These are phyloP conservation scores for Cladosporium oxysporum DNA, from an alignment of 2,329 filamentous ascomycete genomes.

Conservation along the genomic window DNA sequence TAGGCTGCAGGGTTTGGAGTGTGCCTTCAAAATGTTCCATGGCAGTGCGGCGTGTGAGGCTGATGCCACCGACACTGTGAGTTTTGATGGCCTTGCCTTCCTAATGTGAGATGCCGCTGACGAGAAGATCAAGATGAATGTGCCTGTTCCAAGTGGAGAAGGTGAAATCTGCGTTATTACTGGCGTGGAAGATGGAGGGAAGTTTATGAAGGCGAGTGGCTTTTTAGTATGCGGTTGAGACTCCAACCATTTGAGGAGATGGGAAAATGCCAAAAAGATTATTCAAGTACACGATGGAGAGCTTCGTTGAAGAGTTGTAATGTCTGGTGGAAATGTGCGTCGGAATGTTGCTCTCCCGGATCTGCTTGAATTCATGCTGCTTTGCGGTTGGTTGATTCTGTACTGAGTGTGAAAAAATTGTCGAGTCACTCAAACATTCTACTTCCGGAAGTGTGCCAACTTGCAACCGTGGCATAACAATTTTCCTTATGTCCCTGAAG, in stretches of 20 bases:
- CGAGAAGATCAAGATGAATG: neutral
- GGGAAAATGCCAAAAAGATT: neutral
- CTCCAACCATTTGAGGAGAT: neutral
- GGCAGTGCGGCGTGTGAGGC: constrained; percentile 9
- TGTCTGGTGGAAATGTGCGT: neutral
- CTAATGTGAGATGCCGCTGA: neutral
- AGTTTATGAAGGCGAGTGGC: neutral
- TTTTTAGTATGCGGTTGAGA: constrained; percentile 5
- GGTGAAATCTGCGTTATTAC: constrained; percentile 10
- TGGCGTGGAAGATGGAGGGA: constrained; percentile 15
- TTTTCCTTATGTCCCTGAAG: neutral
- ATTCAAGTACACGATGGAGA: too few relatives aligned
- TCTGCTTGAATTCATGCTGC: neutral
- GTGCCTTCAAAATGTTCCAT: constrained; percentile 13
- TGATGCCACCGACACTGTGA: constrained; percentile 10
- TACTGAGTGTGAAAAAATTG: neutral
- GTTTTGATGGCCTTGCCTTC: neutral
- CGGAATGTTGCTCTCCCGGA: neutral
- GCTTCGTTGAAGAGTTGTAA: neutral
- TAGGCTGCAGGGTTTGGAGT: constrained; percentile 8
- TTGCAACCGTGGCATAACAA: neutral
- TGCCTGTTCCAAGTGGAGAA: constrained; percentile 9
- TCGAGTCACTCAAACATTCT: neutral
- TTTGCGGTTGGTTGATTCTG: neutral
- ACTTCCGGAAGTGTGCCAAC: neutral